Evolutionary conservation across 139 green algal species (phyloP).

Genomic region (Trebouxia sp.): DNA sequence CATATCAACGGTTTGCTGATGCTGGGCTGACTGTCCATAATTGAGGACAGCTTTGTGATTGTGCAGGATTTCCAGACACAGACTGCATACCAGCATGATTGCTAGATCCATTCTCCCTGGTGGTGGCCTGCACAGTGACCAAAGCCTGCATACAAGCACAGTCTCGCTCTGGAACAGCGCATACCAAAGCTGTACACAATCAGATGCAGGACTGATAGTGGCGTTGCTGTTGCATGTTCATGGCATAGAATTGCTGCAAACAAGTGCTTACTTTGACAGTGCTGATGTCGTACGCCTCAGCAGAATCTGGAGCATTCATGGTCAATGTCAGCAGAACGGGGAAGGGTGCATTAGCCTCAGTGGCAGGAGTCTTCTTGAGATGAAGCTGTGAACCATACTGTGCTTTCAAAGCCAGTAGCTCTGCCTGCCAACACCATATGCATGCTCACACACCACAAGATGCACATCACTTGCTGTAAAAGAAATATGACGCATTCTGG

Average conservation of each 20-base stretch:
- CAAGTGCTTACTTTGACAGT: neutral
- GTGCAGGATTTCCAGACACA: neutral
- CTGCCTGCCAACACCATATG: too few species aligned
- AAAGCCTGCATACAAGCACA: too few species aligned
- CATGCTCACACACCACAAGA: too few species aligned
- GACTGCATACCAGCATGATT: neutral
- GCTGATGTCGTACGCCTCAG: conserved; percentile 14
- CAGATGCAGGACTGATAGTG: neutral
- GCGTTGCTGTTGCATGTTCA: neutral
- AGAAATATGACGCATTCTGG: too few species aligned
- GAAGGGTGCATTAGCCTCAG: neutral
- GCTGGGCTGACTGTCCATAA: conserved; percentile 8
- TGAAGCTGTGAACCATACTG: neutral
- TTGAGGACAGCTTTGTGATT: neutral
- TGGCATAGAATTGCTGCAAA: neutral
- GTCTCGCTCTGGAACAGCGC: too few species aligned
- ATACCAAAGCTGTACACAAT: neutral
- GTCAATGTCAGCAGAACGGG: neutral
- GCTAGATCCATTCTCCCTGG: too few species aligned
- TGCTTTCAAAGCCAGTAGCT: conserved; percentile 10
- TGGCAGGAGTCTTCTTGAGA: neutral
- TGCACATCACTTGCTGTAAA: too few species aligned
- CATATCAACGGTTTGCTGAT: conserved; percentile 12
- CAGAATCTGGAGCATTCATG: neutral
- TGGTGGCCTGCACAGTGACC: too few species aligned